A percentile compares a stretch with the other conserved stretches of the same genome.
Evolutionary conservation across 352 stramenopile species (phyloP).

Genomic region (Pythium phragmitis): DNA sequence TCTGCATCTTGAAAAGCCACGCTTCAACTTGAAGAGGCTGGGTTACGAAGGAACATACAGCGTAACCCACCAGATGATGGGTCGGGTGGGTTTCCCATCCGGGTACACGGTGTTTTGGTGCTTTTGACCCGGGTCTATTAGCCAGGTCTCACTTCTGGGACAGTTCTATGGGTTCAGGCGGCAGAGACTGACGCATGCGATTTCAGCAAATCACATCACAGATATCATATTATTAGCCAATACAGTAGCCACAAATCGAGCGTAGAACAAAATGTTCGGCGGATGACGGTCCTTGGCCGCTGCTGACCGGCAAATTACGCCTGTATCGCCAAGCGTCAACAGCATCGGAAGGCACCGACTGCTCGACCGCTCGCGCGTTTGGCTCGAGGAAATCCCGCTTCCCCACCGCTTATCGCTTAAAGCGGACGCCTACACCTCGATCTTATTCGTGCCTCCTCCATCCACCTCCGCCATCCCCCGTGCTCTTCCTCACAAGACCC

Average conservation of each 20-base stretch:
- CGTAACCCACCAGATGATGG: neutral
- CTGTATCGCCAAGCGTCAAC: neutral
- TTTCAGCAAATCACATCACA: slow-evolving; percentile 7
- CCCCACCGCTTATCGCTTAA: neutral
- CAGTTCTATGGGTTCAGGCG: slow-evolving; percentile 19
- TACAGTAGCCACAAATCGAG: neutral
- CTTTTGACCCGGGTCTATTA: neutral
- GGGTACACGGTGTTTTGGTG: neutral
- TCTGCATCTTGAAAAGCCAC: slow-evolving; percentile 1
- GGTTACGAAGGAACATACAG: neutral
- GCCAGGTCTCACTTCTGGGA: slow-evolving; percentile 18
- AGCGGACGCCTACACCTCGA: neutral
- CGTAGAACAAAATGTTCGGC: neutral
- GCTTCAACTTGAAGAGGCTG: slow-evolving; percentile 11
- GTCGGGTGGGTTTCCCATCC: neutral
- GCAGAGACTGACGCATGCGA: neutral
- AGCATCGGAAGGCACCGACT: neutral
- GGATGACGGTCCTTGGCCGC: neutral
- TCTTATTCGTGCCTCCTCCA: neutral
- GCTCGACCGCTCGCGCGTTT: neutral
- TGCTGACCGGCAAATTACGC: neutral
- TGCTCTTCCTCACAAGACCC: neutral
- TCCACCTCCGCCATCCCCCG: neutral
- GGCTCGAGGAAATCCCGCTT: neutral
- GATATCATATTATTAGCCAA: slow-evolving; percentile 11